Percentiles rank a stretch among this genome's conserved stretches.
Conservation (phyloP, 2,329 filamentous ascomycete genomes). For the Piedraia hortae region DNA sequence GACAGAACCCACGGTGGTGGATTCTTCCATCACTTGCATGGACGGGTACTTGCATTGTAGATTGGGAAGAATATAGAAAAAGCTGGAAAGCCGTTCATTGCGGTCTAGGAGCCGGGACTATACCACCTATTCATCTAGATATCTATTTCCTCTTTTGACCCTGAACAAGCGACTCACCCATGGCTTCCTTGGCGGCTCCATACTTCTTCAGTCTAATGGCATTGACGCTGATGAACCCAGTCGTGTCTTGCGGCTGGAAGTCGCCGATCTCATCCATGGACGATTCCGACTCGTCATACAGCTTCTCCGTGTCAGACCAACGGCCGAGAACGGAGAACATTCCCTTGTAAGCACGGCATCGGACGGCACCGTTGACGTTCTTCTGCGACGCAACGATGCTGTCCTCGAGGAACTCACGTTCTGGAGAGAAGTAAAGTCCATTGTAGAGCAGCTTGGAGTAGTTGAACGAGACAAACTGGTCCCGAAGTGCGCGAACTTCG, state of each 20-base stretch:
- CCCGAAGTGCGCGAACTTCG: conserved; percentile 38
- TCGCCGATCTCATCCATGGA: conserved; percentile 44
- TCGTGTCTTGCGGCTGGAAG: conserved; percentile 38
- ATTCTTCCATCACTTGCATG: too few relatives aligned
- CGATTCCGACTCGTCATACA: conserved; percentile 37
- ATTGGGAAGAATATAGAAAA: too few relatives aligned
- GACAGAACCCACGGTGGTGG: too few relatives aligned
- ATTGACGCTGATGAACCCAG: conserved; percentile 42
- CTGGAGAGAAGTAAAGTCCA: conserved; percentile 40
- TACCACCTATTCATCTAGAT: too few relatives aligned
- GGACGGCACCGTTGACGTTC: conserved; percentile 32
- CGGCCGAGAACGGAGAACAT: conserved; percentile 31
- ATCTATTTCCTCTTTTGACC: too few relatives aligned
- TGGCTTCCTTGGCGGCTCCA: conserved; percentile 14
- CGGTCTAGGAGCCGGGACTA: too few relatives aligned
- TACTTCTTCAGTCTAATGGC: conserved; percentile 27
- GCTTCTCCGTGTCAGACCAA: conserved; percentile 36
- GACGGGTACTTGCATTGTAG: too few relatives aligned
- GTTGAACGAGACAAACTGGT: conserved; percentile 41
- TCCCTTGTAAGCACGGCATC: conserved; percentile 40
- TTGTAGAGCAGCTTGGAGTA: conserved; percentile 33
- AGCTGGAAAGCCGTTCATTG: too few relatives aligned
- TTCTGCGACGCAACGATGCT: conserved; percentile 32
- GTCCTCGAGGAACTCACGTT: conserved; percentile 43
- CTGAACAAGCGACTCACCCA: conserved; percentile 11